A percentile compares a stretch with the other conserved stretches of the same genome.
Conservation (phyloP, 805 yeast genomes). For the Schizosaccharomyces cryophilus region DNA sequence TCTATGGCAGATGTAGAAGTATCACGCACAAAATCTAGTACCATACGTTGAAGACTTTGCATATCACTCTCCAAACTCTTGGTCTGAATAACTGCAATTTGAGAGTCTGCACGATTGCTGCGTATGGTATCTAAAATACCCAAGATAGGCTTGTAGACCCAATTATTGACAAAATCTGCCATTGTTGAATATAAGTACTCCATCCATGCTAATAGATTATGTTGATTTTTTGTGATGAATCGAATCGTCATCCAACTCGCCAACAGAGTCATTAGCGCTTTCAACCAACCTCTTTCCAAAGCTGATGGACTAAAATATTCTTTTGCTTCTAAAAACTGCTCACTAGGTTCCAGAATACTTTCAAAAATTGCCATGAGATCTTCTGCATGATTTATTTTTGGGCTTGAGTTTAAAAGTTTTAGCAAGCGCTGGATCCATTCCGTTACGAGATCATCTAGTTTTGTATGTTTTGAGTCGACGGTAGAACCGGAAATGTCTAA, state of each 20-base stretch:
- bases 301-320: not conserved
- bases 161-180: not conserved
- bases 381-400: not conserved
- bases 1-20: slow-evolving; percentile 8
- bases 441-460: not conserved
- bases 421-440: not conserved
- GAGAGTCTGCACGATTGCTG: slow-evolving; percentile 42
- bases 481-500: not conserved
- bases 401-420: not conserved
- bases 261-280: not conserved
- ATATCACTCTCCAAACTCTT: slow-evolving; percentile 58
- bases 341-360: not conserved
- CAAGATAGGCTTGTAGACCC: not conserved
- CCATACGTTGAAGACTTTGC: slow-evolving; percentile 69
- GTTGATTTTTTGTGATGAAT: not conserved
- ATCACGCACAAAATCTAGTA: slow-evolving; percentile 37
- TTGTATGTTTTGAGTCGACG: not conserved
- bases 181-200: not conserved
- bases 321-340: not conserved
- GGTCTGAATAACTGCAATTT: slow-evolving; percentile 54
- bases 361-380: not conserved
- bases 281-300: not conserved
- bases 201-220: not conserved
- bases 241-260: not conserved
- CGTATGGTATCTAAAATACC: not conserved